phyloP scores from a whole-genome alignment of 1,284 basidiomycete species.

The Pseudozyma pruni region DNA sequence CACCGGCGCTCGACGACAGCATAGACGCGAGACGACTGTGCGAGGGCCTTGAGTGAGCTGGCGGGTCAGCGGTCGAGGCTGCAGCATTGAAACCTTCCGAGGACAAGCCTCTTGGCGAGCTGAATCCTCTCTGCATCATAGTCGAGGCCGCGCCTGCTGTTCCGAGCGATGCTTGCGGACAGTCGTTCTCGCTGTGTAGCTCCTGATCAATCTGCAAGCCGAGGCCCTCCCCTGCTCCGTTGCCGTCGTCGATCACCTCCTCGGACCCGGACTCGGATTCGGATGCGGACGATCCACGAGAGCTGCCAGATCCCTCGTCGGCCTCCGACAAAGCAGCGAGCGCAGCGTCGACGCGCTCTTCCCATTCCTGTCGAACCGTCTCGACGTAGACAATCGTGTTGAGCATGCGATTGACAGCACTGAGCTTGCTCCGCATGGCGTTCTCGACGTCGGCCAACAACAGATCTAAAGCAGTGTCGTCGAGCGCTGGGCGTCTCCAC shows the following conservation, averaged over 20 bases:
- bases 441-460: constrained; percentile 87
- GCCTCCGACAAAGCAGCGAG: constrained; percentile 71
- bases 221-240: constrained; percentile 51
- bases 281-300: constrained; percentile 27
- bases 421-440: constrained; percentile 90
- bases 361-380: constrained; percentile 96
- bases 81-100: constrained; percentile 9
- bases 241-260: constrained; percentile 69
- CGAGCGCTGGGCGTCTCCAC: constrained; percentile 47
- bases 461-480: constrained; percentile 83
- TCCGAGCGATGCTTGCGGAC: not conserved
- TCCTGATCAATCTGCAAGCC: constrained; percentile 60
- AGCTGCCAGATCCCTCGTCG: constrained; percentile 37
- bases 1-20: constrained; percentile 24
- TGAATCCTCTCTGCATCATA: constrained; percentile 22
- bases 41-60: constrained; percentile 3
- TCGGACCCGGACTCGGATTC: constrained; percentile 51
- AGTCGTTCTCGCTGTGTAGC: constrained; percentile 3
- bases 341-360: constrained; percentile 80
- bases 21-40: constrained; percentile 32
- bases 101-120: constrained; percentile 18
- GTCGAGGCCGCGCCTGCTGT: not conserved
- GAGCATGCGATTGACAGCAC: constrained; percentile 94
- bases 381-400: constrained; percentile 98
- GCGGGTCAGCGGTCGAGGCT: constrained; percentile 13